Evolutionary conservation across 139 green algal species (phyloP), one percentile per base, ranked within the genome.

Genomic region (Chlamydomonas asymmetrica): DNA sequence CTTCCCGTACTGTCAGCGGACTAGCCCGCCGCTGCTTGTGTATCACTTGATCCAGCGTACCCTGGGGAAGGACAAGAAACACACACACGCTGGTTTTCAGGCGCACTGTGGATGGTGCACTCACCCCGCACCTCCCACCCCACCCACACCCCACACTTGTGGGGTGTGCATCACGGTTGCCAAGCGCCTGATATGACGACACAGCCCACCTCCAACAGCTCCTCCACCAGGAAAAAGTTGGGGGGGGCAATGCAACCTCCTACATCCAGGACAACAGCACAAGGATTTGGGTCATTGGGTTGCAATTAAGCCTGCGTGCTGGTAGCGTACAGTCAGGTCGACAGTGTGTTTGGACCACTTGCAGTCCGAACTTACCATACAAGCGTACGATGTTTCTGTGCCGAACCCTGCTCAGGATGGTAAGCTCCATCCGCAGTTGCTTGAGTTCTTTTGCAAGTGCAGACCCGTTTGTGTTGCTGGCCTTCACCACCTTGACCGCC

Each of bases 341-440:
- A n/a, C n/a, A n/a, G n/a, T n/a, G n/a, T n/a, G n/a, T n/a, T n/a
- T n/a, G n/a, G n/a, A n/a, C n/a, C n/a, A n/a, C n/a, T n/a, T n/a
- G n/a, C n/a, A n/a, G n/a, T n/a, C n/a, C n/a, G n/a, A n/a, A n/a
- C n/a, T n/a, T n/a, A n/a, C 80, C 80, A 20, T 70, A 81, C 69
- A 88, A 87, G 29, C 40, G 43, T 23, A 88, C 74, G 37, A 90
- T 86, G 76, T 90, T 80, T 27, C 79, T 77, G 73, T 92, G 87
- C 7, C n/a, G n/a, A n/a, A 75, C 69, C 69, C 67, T 56, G 0
- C 71, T 57, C 9, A 77, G 59, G 34, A 77, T 77, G 71, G 68
- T 54, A 32, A 77, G 71, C 71, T 77, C 71, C 34, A 70, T 57
- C 71, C 68, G 68, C 9, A 77, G 71, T 22, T 57, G 43, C 34